Evolutionary conservation across 2,329 filamentous ascomycete species (phyloP), one percentile per base, ranked within the genome.

Genomic region (Epichloe sylvatica): DNA sequence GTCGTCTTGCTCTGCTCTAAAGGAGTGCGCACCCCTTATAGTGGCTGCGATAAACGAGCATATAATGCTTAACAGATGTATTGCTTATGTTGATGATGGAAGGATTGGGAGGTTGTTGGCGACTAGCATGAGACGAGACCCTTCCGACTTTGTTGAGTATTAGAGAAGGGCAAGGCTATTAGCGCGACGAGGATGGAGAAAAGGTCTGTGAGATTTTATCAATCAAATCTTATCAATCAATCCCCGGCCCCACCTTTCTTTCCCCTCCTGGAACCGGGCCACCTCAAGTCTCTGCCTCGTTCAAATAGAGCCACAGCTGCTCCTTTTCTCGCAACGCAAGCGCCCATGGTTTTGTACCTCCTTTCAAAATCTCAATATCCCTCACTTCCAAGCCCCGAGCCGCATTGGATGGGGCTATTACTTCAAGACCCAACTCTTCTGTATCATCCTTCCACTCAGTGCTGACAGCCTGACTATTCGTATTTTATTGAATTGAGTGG

Each of bases 171-270:
- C 30, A 50, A 33, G 30, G 15, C 8, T 34, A 30, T 30, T 9
- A 37, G 30, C 39, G 46, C 46, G 39, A 12, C 17, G 21, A 33
- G n/a, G 25, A 30, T 30, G 37, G 37, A 25, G 30, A 42, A 30
- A 34, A 3, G 23, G 21, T n/a, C 39, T 19, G 21, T 15, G 23
- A 9, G 23, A 9, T 54, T 65, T 69, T 68, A 69, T 69, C 66
- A 69, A 69, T 69, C 66, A 61, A 64, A 71, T 71, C 69, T 71
- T 70, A 71, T 71, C 69, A 71, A 71, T 71, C 69, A 59, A 61
- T 70, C 68, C 63, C 15, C 19, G 62, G 57, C 49, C 49, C 49
- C 63, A 63, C 59, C 53, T 55, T 50, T 56, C 53, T 55, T 50
- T 56, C 49, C 51, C 59, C 60, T 65, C 62, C 60, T 64, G 56